A percentile compares a stretch with the other conserved stretches of the same genome.
phyloP scores from a whole-genome alignment of 805 yeast species.

The Kuraishia floccosa region DNA sequence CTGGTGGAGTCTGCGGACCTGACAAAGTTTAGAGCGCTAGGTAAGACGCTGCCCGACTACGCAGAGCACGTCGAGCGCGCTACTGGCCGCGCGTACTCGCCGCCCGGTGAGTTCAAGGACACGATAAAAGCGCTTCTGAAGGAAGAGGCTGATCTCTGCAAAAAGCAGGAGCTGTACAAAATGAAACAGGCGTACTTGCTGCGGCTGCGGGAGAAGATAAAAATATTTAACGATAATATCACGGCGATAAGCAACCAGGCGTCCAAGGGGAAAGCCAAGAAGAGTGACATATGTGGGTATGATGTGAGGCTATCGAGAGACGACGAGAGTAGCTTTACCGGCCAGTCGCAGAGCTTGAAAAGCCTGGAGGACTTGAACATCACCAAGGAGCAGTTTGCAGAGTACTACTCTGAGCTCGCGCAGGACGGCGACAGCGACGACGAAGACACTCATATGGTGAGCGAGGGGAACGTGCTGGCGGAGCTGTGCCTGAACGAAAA shows the following conservation, averaged over 20 bases:
- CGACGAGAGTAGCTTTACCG: constrained; percentile 12
- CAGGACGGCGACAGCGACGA: not conserved
- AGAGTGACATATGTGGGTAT: constrained; percentile 42
- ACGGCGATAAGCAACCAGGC: constrained; percentile 8
- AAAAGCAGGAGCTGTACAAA: constrained; percentile 6
- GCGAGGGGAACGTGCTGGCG: constrained; percentile 6
- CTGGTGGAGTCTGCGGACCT: constrained; percentile 7
- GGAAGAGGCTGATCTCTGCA: too few relatives aligned
- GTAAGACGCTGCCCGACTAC: constrained; percentile 30
- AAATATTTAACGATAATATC: constrained; percentile 23
- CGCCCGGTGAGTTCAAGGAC: too few relatives aligned
- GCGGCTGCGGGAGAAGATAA: constrained; percentile 23
- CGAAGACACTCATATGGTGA: not conserved
- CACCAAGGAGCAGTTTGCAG: not conserved
- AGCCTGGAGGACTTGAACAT: constrained; percentile 3
- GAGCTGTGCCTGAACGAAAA: constrained; percentile 39
- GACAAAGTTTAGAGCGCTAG: constrained; percentile 16
- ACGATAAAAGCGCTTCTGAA: too few relatives aligned
- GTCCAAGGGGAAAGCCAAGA: constrained; percentile 8
- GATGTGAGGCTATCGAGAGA: constrained; percentile 17
- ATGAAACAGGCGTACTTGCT: constrained; percentile 14
- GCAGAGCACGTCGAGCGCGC: constrained; percentile 11
- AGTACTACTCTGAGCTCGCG: not conserved
- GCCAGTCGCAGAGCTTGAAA: constrained; percentile 5
- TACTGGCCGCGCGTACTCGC: too few relatives aligned